Percentiles rank a stretch among this genome's conserved stretches.
phyloP scores from a whole-genome alignment of 345 rosid species.

The Ceriops tagal region DNA sequence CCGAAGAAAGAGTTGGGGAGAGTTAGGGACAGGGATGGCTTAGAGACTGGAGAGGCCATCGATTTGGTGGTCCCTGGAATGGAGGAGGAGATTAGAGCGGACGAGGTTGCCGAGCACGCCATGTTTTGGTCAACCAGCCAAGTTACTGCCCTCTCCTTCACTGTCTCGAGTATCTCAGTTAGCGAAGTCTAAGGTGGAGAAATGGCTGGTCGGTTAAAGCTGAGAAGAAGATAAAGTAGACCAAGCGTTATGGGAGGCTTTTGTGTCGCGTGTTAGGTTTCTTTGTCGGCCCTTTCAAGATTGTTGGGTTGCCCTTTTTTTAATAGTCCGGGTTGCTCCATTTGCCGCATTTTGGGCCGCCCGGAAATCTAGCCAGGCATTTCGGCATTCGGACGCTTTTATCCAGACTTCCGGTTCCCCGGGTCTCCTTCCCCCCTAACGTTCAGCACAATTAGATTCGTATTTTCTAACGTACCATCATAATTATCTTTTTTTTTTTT shows the following conservation, averaged over 20 bases:
- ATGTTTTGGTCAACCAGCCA: slow-evolving; percentile 13
- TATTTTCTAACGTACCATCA: no score
- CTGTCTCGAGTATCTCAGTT: background rate
- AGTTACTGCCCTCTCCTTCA: background rate
- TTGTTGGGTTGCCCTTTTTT: no score
- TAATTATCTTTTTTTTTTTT: no score
- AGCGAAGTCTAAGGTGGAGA: slow-evolving; percentile 33
- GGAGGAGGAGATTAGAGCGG: slow-evolving; percentile 55
- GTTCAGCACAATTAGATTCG: no score
- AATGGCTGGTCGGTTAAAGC: slow-evolving; percentile 23
- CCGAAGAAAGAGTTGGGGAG: slow-evolving; percentile 45
- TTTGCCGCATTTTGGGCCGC: no score
- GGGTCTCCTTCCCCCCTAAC: no score
- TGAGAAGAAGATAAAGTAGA: slow-evolving; percentile 11
- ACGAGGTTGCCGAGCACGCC: slow-evolving; percentile 73
- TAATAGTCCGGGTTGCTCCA: no score
- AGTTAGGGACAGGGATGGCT: slow-evolving; percentile 37
- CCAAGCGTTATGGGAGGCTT: background rate
- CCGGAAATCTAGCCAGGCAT: no score
- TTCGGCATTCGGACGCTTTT: no score
- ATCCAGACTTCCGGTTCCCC: no score
- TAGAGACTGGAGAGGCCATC: slow-evolving; percentile 30
- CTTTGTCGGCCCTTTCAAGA: no score
- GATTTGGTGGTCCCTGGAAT: slow-evolving; percentile 40
- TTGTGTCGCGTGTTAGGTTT: background rate